phyloP scores from a whole-genome alignment of 768 basidiomycete genomes.

The Rubroboletus pulcherrimus region DNA sequence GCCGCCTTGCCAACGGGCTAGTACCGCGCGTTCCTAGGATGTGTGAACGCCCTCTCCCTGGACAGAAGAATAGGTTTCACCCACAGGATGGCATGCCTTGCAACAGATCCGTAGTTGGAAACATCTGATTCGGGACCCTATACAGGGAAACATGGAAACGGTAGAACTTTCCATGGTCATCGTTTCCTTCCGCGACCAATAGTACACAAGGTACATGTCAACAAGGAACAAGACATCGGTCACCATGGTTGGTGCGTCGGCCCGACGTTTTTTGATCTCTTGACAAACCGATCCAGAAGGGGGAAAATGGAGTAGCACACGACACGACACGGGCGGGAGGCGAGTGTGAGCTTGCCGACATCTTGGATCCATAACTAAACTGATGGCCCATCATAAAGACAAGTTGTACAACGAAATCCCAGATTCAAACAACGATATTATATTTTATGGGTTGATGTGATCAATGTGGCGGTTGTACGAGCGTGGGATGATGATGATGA shows the following conservation, averaged over 20 bases:
- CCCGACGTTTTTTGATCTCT: not conserved
- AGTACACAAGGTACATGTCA: not conserved
- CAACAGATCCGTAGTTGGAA: not conserved
- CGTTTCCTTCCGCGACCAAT: not conserved
- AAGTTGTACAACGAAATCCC: no score
- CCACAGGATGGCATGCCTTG: not conserved
- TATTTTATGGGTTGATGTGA: not conserved
- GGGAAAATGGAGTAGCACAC: not conserved
- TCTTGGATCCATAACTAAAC: not conserved
- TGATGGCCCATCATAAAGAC: not conserved
- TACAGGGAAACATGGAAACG: not conserved
- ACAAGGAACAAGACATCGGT: not conserved
- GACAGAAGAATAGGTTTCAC: not conserved
- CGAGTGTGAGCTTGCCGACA: not conserved
- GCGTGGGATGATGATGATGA: slow-evolving; percentile 2
- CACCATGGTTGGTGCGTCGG: not conserved
- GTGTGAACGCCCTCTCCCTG: not conserved
- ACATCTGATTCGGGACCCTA: not conserved
- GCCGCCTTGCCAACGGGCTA: not conserved
- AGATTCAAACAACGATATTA: not conserved
- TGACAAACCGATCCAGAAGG: not conserved
- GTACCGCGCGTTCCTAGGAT: not conserved
- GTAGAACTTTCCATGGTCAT: not conserved
- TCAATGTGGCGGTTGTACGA: slow-evolving; percentile 7
- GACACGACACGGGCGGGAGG: not conserved